Evolutionary conservation across 2,329 filamentous ascomycete species (phyloP).

Genomic region (Penicillium digitatum): DNA sequence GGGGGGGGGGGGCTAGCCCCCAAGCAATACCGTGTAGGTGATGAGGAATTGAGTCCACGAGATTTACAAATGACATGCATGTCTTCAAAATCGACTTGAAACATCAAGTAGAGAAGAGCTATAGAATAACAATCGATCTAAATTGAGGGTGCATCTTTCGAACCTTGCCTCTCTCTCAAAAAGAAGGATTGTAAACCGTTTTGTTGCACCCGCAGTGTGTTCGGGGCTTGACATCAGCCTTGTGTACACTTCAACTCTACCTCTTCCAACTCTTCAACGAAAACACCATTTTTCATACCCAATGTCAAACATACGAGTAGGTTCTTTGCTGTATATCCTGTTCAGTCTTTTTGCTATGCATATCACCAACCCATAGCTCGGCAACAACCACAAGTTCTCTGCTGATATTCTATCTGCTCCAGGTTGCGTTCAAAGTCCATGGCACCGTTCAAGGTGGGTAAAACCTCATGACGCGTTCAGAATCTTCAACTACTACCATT

Average conservation of each 20-base stretch:
- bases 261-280: background rate
- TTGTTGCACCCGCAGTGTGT: background rate
- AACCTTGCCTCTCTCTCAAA: background rate
- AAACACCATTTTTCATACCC: background rate
- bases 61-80: background rate
- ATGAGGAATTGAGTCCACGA: background rate
- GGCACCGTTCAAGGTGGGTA: constrained; percentile 65
- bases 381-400: background rate
- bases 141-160: background rate
- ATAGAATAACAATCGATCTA: background rate
- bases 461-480: background rate
- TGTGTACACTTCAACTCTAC: background rate
- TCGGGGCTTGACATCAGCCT: background rate
- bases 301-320: constrained; percentile 24
- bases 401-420: constrained; percentile 8
- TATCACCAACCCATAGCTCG: background rate
- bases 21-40: background rate
- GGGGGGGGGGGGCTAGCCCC: background rate
- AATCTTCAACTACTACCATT: background rate
- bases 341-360: background rate
- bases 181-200: background rate
- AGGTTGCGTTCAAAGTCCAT: constrained; percentile 52
- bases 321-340: background rate
- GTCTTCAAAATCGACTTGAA: background rate
- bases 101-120: background rate